phyloP scores from a whole-genome alignment of 2,329 filamentous ascomycete genomes.

The Penicillium crustosum region DNA sequence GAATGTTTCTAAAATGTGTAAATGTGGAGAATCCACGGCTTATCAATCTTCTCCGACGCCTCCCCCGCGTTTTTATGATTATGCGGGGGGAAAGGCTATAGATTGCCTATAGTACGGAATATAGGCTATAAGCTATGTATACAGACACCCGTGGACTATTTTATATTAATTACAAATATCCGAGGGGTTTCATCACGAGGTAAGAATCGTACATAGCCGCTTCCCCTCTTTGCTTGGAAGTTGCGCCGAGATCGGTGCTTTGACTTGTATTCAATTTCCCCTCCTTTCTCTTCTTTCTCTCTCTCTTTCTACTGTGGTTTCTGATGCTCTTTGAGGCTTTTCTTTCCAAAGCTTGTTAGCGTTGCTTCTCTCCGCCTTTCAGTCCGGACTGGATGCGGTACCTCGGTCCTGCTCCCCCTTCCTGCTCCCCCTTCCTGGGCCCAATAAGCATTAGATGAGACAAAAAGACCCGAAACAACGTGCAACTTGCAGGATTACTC shows the following conservation, averaged over 20 bases:
- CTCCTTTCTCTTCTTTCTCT: slow-evolving; percentile 4
- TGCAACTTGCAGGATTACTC: slow-evolving; percentile 1
- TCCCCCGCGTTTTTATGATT: not conserved
- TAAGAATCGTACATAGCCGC: not conserved
- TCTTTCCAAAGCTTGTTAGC: too few species aligned
- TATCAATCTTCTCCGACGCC: not conserved
- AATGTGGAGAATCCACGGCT: not conserved
- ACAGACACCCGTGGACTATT: too few species aligned
- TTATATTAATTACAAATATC: not conserved
- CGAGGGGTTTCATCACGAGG: not conserved
- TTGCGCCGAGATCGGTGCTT: slow-evolving; percentile 7
- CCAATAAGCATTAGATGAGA: slow-evolving; percentile 10
- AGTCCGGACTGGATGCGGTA: slow-evolving; percentile 6
- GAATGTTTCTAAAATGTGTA: not conserved
- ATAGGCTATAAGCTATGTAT: too few species aligned
- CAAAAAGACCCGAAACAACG: not conserved
- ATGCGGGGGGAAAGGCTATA: not conserved
- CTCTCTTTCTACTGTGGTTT: not conserved
- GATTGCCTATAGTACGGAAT: too few species aligned
- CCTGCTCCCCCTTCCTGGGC: not conserved
- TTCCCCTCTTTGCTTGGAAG: slow-evolving; percentile 5
- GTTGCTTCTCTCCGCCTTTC: not conserved
- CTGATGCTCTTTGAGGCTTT: not conserved
- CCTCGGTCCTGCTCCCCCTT: not conserved
- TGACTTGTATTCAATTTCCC: not conserved